Evolutionary conservation across 768 basidiomycete species (phyloP), one percentile per base, ranked within the genome.

Genomic region (Nidularia sp.): DNA sequence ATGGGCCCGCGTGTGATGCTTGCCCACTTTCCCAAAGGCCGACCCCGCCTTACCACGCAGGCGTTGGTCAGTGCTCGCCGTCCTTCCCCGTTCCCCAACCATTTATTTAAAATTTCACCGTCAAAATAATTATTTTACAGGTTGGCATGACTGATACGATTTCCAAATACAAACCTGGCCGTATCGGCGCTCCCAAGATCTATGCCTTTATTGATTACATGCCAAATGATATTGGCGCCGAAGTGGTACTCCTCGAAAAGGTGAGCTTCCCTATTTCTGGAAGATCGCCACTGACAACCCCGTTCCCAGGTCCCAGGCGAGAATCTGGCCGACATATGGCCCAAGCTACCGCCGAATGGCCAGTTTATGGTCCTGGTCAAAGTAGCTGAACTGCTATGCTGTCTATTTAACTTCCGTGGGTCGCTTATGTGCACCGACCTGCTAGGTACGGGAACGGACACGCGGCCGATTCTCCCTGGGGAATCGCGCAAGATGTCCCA

Each of bases 201-300:
- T 66, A 67, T 31, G 62, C 59, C 15, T 67, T 61, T 39, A 55
- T 54, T 35, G 66, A 67, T 50, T 54, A 61, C 53, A 34, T 58
- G 33, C 57, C 61, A 12, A 66, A 67, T 51, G 57, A 58, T 29
- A 55, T 67, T 13, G 66, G 63, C 34, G 64, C 66, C 9, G 66
- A 67, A 45, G 66, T 67, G 8, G 66, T 67, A 18, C 55, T 67
- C 22, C 53, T 67, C 31, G 66, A 67, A 51, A 62, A 68, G 62
- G 66, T 66, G 35, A 41, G 49, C 12, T 18, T 15, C 10, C 34
- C 10, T 6, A 5, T 10, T 15, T 42, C 35, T 13, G 5, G 39
- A 9, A 31, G 5, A n/a, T 15, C 22, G 34, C 22, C 34, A 35
- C 34, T 5, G n/a, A 8, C 34, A 36, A 52, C 29, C 60, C 45